Evolutionary conservation across 768 basidiomycete genomes (phyloP), one percentile per base, ranked within the genome.

Genomic region (Podaxis sp.): DNA sequence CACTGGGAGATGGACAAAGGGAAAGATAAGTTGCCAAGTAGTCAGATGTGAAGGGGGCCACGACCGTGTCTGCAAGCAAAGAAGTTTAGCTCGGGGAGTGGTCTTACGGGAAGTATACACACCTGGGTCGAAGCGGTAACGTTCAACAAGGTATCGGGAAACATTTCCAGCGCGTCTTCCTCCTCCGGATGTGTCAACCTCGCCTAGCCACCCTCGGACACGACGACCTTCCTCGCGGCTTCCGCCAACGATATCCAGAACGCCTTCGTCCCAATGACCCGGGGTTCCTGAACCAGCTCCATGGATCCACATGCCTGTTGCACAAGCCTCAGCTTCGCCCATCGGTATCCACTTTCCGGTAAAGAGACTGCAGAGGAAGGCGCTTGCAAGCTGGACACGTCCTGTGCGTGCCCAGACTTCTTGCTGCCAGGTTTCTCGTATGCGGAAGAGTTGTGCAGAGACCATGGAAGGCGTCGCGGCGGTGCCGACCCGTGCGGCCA

Each of bases 41-140:
- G 72, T 92, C 90, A 33, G 89, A 84, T 2, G 88, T 91, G 75
- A 95, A 95, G 28, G 90, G 83, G 4, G 87, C 81, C 36, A 93
- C 81, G 58, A 87, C 83, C 1, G 89, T 85, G 64, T 93, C 91
- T 89, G 66, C 38, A 56, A 11, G 24, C 17, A 17, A 2, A 24
- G 37, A 38, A 54, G 38, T 33, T 46, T 63, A 54, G 37, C 41
- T 24, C 33, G 24, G 4, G 40, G 10, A 56, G n/a, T 24, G 44
- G 52, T 44, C 71, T 72, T 11, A 52, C 41, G 0, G 48, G 26
- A 52, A 24, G 7, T 3, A 33, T 49, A 63, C 77, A 20, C 64
- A 90, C 89, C 90, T 66, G 87, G 76, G 65, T 91, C 90, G 65
- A 95, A 92, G 5, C 91, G 90, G 72, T 87, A 94, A 56, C 92